These are phyloP conservation scores for Euphrasia arctica DNA, from an alignment of 305 asterid genomes.

Conservation along the genomic window DNA sequence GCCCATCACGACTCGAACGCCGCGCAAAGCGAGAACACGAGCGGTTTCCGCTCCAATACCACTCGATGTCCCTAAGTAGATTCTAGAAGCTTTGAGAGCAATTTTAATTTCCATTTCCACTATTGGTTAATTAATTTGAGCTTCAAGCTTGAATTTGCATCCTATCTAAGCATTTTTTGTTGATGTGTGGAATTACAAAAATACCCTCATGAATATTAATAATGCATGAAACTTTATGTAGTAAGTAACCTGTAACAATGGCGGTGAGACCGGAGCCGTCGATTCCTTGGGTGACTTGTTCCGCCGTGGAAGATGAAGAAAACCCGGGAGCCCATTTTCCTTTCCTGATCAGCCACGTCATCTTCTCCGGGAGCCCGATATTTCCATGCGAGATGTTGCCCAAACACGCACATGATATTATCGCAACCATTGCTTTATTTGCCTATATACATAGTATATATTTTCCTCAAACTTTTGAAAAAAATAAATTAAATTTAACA, in stretches of 20 bases:
- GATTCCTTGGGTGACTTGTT: slow-evolving; percentile 56
- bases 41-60: slow-evolving; percentile 81
- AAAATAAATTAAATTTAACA: too few species aligned
- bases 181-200: neutral
- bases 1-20: slow-evolving; percentile 61
- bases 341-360: slow-evolving; percentile 48
- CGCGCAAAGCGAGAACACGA: slow-evolving; percentile 73
- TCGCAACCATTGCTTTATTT: too few species aligned
- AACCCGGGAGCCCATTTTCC: slow-evolving; percentile 54
- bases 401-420: too few species aligned
- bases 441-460: too few species aligned
- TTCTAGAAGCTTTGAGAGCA: too few species aligned
- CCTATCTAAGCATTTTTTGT: too few species aligned
- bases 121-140: too few species aligned
- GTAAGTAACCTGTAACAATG: slow-evolving; percentile 51
- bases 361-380: neutral
- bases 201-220: neutral
- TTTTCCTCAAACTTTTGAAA: too few species aligned
- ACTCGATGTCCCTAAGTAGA: slow-evolving; percentile 59
- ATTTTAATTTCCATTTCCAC: too few species aligned
- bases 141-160: too few species aligned
- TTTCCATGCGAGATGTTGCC: neutral
- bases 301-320: slow-evolving; percentile 54
- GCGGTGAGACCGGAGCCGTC: slow-evolving; percentile 70
- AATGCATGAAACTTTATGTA: neutral